These are phyloP conservation scores for Cyclospora cayetanensis DNA, from an alignment of 169 alveolate genomes.

Conservation along the genomic window DNA sequence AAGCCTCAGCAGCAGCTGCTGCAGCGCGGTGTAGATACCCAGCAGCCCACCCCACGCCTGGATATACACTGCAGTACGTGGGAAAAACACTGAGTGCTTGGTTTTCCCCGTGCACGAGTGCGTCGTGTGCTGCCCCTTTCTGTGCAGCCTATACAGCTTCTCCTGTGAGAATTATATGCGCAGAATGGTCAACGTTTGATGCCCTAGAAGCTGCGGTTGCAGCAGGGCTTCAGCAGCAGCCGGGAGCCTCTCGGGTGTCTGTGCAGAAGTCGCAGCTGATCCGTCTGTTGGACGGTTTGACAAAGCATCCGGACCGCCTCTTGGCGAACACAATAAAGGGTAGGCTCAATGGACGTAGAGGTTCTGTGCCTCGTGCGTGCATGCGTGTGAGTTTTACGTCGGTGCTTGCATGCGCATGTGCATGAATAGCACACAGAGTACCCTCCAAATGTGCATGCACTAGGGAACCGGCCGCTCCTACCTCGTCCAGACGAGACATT, in stretches of 20 bases:
- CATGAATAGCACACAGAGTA: no score
- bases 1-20: constrained; percentile 26
- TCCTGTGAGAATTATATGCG: neutral
- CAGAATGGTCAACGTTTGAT: constrained; percentile 63
- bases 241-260: neutral
- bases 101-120: neutral
- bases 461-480: no score
- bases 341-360: no score
- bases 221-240: neutral
- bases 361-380: no score
- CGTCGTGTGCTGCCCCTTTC: neutral
- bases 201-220: constrained; percentile 47
- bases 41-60: constrained; percentile 30
- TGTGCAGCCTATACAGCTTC: neutral
- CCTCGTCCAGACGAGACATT: no score
- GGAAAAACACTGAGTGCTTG: neutral
- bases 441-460: no score
- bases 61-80: constrained; percentile 12
- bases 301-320: constrained; percentile 63
- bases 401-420: no score
- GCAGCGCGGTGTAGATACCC: constrained; percentile 20
- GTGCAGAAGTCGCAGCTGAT: constrained; percentile 59
- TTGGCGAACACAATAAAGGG: neutral
- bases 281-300: constrained; percentile 54
- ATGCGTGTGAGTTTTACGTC: no score